Conservation (phyloP, 345 rosid genomes). For the Boechera retrofracta region DNA sequence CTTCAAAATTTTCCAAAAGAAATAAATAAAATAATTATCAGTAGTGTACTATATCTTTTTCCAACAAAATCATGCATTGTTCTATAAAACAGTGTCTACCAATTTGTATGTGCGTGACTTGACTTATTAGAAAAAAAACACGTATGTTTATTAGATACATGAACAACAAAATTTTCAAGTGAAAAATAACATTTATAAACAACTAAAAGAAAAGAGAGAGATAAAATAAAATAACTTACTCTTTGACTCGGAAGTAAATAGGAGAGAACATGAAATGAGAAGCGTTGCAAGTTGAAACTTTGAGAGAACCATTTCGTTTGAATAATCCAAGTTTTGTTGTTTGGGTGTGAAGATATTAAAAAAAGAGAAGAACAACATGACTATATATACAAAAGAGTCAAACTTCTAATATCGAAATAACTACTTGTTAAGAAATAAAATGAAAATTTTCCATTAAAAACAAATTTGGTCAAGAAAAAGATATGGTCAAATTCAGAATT, state of each 20-base stretch:
- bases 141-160: neutral
- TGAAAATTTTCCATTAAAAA: too few species aligned
- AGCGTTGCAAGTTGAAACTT: neutral
- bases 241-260: neutral
- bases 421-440: neutral
- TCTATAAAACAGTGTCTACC: too few species aligned
- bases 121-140: too few species aligned
- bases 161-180: neutral
- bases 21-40: too few species aligned
- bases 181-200: neutral
- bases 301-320: neutral
- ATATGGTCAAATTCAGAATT: neutral
- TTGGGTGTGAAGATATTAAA: neutral
- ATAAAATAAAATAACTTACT: neutral
- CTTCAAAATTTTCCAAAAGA: too few species aligned
- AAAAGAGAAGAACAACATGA: neutral
- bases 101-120: too few species aligned
- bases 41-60: too few species aligned
- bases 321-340: neutral
- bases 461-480: too few species aligned
- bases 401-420: neutral
- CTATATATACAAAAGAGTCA: neutral
- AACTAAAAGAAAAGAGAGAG: neutral
- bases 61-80: too few species aligned
- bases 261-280: neutral